Evolutionary conservation across 192 early-diverging fungal species (phyloP).

Genomic region (Dissophora ornata): DNA sequence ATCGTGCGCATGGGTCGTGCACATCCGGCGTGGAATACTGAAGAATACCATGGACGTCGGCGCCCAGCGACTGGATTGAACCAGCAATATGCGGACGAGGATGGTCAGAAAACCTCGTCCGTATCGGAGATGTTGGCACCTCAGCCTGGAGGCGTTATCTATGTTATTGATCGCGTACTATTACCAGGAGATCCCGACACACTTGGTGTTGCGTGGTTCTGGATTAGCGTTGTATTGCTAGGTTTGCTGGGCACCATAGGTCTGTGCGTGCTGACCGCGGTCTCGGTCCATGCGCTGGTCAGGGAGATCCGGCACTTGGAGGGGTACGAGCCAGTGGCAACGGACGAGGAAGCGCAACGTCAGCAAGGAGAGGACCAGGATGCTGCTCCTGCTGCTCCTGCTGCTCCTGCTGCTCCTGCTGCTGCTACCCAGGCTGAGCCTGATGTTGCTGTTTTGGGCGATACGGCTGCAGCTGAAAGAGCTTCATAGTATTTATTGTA

Average conservation of each 20-base stretch:
- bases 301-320: conserved; percentile 34
- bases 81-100: not conserved
- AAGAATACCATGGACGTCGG: not conserved
- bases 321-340: conserved; percentile 31
- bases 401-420: not conserved
- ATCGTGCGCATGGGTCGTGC: conserved; percentile 22
- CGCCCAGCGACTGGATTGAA: not conserved
- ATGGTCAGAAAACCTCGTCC: not conserved
- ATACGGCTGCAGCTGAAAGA: not conserved
- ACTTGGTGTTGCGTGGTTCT: conserved; percentile 30
- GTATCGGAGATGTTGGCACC: not conserved
- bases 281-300: conserved; percentile 20
- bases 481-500: no score
- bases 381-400: no score
- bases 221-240: conserved; percentile 17
- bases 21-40: conserved; percentile 32
- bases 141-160: conserved; percentile 54
- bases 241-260: conserved; percentile 15
- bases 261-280: conserved; percentile 19
- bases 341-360: conserved; percentile 28
- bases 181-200: conserved; percentile 51
- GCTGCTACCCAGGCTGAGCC: not conserved
- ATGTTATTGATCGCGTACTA: conserved; percentile 60
- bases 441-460: not conserved
- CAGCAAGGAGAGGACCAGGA: not conserved